Evolutionary conservation across 176 grass and related monocot genomes (phyloP), one percentile per base, ranked within the genome.

Genomic region (Bolboschoenus planiculmis): DNA sequence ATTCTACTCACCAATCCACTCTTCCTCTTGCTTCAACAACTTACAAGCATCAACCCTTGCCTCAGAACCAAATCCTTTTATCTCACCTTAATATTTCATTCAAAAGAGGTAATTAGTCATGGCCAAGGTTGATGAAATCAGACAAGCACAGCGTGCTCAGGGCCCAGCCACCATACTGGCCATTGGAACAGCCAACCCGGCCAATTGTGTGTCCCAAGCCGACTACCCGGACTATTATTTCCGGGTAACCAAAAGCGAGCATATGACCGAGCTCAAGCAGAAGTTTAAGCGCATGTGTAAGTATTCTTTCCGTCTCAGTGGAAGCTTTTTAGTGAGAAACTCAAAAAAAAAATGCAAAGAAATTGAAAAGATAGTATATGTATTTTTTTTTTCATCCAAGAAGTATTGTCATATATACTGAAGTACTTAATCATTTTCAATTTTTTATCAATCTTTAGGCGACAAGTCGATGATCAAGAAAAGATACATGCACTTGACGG

Each of bases 201-300:
- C 23, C 4, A 83, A 83, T 7, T 27, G 37, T 37, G 20, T 83
- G 58, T 64, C 68, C 23, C 81, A 83, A 34, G 14, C 50, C 7
- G 50, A 53, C 50, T 53, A 53, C 50, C 50, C 50, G 2, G 50
- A 53, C 13, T 53, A 53, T 18, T 53, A 53, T 4, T 53, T 53
- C 50, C 50, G 50, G 14, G 50, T 53, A 1, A 53, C 50, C 5
- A 83, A 70, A 4, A 83, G 58, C 10, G 81, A 83, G 34, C 81
- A 83, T 67, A 61, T 66, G 31, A 83, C 56, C 18, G 58, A 83
- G 3, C 81, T 83, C 14, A 83, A 83, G 57, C 34, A 68, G 57
- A 83, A 68, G 81, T 83, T 83, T 4, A 83, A 83, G 81, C 53
- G 56, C 53, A 83, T 83, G 42, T 83, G 81, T 53, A 15, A 53